These are phyloP conservation scores for Pulicaria dysenterica DNA, from an alignment of 129 eudicot genomes.

Conservation along the genomic window DNA sequence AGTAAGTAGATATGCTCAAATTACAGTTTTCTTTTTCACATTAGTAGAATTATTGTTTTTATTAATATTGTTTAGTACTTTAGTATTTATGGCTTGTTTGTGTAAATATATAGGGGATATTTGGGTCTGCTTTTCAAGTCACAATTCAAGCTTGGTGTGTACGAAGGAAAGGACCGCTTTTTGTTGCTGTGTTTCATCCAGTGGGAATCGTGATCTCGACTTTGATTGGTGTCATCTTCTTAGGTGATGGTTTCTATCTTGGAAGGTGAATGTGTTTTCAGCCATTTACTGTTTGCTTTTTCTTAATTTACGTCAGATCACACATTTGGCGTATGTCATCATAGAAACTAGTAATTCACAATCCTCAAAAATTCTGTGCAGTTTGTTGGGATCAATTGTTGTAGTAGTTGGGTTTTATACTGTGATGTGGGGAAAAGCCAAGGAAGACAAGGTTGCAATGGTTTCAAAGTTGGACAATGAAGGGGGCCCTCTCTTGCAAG, in stretches of 20 bases:
- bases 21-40: not conserved
- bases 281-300: not conserved
- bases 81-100: not conserved
- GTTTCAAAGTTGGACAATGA: constrained; percentile 26
- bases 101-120: constrained; percentile 54
- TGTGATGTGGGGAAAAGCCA: constrained; percentile 90
- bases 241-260: constrained; percentile 69
- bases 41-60: not conserved
- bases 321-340: not conserved
- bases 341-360: not conserved
- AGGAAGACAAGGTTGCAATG: constrained; percentile 43
- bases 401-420: constrained; percentile 76
- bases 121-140: constrained; percentile 82
- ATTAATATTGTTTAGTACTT: not conserved
- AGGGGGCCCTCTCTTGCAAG: constrained; percentile 51
- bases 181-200: constrained; percentile 86
- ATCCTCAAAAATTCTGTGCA: constrained; percentile 36
- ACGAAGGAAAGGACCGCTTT: constrained; percentile 69
- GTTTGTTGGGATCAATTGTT: constrained; percentile 71
- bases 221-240: constrained; percentile 48
- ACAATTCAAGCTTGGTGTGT: constrained; percentile 73
- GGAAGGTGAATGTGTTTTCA: constrained; percentile 57
- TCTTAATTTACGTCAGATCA: constrained; percentile 30
- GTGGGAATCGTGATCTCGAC: constrained; percentile 75
- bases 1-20: constrained; percentile 37